Evolutionary conservation across 176 grass and related monocot species (phyloP).

Genomic region (Avena insularis): DNA sequence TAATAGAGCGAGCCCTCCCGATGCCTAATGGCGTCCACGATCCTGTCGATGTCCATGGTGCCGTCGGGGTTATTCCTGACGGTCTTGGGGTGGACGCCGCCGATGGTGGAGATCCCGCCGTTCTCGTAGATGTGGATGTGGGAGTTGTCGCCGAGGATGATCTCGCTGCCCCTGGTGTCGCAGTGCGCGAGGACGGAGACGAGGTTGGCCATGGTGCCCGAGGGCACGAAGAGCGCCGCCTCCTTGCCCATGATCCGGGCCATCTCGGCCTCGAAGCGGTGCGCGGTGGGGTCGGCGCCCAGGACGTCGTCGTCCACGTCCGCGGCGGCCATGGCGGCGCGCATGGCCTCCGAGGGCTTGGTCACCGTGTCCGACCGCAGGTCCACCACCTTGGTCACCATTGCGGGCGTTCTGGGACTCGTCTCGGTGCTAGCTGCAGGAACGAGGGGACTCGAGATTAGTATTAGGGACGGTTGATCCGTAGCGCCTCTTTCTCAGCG

Average conservation of each 20-base stretch:
- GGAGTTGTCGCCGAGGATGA: constrained; percentile 82
- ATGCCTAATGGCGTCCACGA: constrained; percentile 67
- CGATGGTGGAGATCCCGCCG: constrained; percentile 86
- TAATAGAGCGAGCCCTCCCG: constrained; percentile 57
- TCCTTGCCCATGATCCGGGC: constrained; percentile 82
- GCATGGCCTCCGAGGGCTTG: constrained; percentile 83
- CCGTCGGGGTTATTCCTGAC: constrained; percentile 78
- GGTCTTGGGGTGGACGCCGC: constrained; percentile 79
- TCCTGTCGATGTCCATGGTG: constrained; percentile 79
- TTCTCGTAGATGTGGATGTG: constrained; percentile 98
- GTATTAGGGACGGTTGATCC: background rate
- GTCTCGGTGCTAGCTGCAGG: background rate
- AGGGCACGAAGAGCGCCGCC: constrained; percentile 88
- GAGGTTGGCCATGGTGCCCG: constrained; percentile 97
- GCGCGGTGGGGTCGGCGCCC: constrained; percentile 76
- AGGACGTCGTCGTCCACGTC: constrained; percentile 93
- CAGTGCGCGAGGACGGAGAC: constrained; percentile 87
- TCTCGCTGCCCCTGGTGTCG: constrained; percentile 80
- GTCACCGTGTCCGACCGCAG: constrained; percentile 95
- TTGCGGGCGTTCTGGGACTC: too few species aligned
- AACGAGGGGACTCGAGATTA: background rate
- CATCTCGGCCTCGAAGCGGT: constrained; percentile 67
- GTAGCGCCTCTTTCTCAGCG: too few species aligned
- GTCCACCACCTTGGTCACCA: constrained; percentile 78
- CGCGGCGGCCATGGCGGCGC: constrained; percentile 83